A percentile compares a stretch with the other conserved stretches of the same genome.
phyloP scores from a whole-genome alignment of 177 flowering plant species.

The Tripterygium wilfordii region DNA sequence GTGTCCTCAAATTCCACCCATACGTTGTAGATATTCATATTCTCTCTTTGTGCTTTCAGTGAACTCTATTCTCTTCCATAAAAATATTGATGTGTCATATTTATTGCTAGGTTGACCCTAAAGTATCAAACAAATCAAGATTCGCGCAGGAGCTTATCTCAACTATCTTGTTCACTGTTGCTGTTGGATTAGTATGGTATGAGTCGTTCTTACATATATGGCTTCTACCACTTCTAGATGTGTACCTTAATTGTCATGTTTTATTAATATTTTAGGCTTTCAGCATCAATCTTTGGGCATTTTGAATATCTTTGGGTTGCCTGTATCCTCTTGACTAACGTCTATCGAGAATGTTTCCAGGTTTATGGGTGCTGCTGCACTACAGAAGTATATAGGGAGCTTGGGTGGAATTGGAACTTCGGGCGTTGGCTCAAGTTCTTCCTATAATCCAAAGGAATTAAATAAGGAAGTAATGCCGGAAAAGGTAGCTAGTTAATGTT shows the following conservation, averaged over 20 bases:
- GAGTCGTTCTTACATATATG: too few species aligned
- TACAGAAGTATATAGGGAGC: slow-evolving; percentile 86
- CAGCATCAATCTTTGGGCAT: too few species aligned
- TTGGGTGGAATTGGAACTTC: slow-evolving; percentile 94
- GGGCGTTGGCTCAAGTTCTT: slow-evolving; percentile 96
- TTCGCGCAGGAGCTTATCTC: slow-evolving; percentile 87
- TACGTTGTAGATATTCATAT: too few species aligned
- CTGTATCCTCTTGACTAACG: too few species aligned
- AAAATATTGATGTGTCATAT: neutral
- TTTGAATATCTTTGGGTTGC: too few species aligned
- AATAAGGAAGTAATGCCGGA: slow-evolving; percentile 93
- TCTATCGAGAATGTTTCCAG: slow-evolving; percentile 23
- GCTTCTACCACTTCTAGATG: too few species aligned
- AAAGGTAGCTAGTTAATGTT: slow-evolving; percentile 46
- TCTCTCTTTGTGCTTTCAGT: too few species aligned
- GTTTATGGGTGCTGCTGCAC: slow-evolving; percentile 93
- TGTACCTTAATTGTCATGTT: too few species aligned
- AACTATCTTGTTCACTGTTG: slow-evolving; percentile 80
- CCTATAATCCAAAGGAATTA: slow-evolving; percentile 86
- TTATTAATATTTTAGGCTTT: too few species aligned
- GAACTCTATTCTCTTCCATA: too few species aligned
- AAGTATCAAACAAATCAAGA: slow-evolving; percentile 71
- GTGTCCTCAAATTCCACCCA: too few species aligned
- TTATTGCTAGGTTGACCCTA: slow-evolving; percentile 81
- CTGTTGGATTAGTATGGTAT: slow-evolving; percentile 88